These are phyloP conservation scores for Globisporangium megalacanthum DNA, from an alignment of 352 stramenopile genomes.

Conservation along the genomic window DNA sequence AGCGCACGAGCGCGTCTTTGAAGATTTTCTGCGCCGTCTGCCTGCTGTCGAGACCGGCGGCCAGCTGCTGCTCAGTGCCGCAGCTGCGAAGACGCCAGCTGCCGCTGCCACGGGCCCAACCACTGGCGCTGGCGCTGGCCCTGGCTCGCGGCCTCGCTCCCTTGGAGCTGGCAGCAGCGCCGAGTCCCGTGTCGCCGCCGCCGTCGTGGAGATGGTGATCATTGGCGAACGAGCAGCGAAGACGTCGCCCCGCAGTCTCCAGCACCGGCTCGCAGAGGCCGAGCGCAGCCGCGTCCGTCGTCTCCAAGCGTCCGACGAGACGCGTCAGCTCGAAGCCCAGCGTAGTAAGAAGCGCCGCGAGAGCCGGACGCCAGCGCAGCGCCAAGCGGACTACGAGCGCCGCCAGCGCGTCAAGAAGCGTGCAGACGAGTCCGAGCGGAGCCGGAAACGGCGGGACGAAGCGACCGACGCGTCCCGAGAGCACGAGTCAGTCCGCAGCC, in stretches of 20 bases:
- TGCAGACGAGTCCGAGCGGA: slow-evolving; percentile 40
- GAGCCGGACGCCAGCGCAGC: slow-evolving; percentile 53
- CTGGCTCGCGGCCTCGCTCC: background rate
- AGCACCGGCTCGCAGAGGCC: slow-evolving; percentile 40
- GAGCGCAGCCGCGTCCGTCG: slow-evolving; percentile 54
- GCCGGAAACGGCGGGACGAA: slow-evolving; percentile 39
- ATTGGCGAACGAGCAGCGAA: background rate
- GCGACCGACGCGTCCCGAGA: slow-evolving; percentile 33
- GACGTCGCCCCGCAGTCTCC: slow-evolving; percentile 1
- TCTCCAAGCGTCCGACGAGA: slow-evolving; percentile 37
- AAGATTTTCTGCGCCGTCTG: slow-evolving; percentile 41
- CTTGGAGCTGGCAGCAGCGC: background rate
- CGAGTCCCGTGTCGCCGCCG: background rate
- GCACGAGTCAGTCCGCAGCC: slow-evolving; percentile 52
- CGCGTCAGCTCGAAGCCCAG: slow-evolving; percentile 38
- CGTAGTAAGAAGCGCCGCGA: slow-evolving; percentile 59
- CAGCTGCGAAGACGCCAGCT: background rate
- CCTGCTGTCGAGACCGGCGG: slow-evolving; percentile 19
- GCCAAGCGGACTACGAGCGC: slow-evolving; percentile 59
- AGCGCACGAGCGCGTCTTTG: slow-evolving; percentile 48
- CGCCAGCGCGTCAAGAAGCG: slow-evolving; percentile 53
- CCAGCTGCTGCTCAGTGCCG: background rate
- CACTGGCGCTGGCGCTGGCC: too few species aligned
- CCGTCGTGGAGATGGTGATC: background rate
- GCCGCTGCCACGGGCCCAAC: too few species aligned